Base-by-base conservation (phyloP, 768 basidiomycete species). In the Leccinum subgranulosum region DNA sequence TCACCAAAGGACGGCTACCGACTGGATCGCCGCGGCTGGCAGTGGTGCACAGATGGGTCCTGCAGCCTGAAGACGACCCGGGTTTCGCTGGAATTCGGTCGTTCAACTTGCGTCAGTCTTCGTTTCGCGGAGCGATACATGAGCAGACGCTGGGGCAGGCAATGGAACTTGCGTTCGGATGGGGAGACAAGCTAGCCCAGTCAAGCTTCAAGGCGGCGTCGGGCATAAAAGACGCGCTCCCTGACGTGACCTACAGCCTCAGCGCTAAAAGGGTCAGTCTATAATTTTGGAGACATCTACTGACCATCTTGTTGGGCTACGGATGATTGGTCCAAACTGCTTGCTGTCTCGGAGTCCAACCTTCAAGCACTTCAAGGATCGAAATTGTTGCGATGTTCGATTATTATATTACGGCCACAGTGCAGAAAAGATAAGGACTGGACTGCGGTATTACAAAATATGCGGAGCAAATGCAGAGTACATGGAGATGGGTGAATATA, bases 401-500 rank as follows among this genome's bases (percentile, higher is more conserved):
- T 56, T 41, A 51, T 56, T 41, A 66, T 29, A 48, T 51, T 59
- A 47, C 12, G 27, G 21, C 25, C 47, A 47, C 11, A 19, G 48
- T 49, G 54, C 47, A 36, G 33, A 23, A 15, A 46, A 23, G 14
- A 46, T 46, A 23, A 15, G 45, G 23, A 23, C 21, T 46, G 45
- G 23, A 49, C 49, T 29, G 53, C 31, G 50, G 36, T 34, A 58
- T 29, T 48, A 59, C 45, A 53, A 39, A 56, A 66, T 49, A 58
- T 57, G 55, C 36, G 57, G 55, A 17, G 57, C 12, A 49, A 45
- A 47, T 23, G 46, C 34, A 10, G 17, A 49, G 53, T 28, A 9
- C 25, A 45, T 49, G 47, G 49, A 41, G 41, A 41, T 28, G 21
- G 53, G 55, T 19, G 8, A 55, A 64, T 66, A 64, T 58, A 58